These are phyloP conservation scores for Chimonanthus salicifolius DNA, from an alignment of 164 flowering plant genomes.

Conservation along the genomic window DNA sequence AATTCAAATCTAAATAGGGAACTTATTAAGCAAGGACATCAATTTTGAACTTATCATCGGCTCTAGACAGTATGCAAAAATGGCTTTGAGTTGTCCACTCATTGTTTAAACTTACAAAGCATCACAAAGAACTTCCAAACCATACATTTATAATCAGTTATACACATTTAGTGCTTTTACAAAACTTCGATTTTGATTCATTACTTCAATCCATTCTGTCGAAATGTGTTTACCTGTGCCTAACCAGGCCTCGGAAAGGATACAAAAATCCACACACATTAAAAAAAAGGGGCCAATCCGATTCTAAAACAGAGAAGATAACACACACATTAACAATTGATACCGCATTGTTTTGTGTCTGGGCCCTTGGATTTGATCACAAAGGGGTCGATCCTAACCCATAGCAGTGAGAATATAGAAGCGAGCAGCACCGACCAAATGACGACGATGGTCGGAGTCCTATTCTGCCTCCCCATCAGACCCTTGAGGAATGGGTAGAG, in stretches of 20 bases:
- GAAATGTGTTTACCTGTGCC: background rate
- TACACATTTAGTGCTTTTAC: too few species aligned
- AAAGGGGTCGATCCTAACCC: slow-evolving; percentile 89
- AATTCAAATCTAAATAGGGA: too few species aligned
- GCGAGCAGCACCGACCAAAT: slow-evolving; percentile 88
- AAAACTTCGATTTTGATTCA: too few species aligned
- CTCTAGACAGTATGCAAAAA: too few species aligned
- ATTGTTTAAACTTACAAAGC: too few species aligned
- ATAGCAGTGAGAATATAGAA: slow-evolving; percentile 82
- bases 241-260: background rate
- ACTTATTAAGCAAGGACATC: too few species aligned
- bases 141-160: too few species aligned
- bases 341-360: slow-evolving; percentile 63
- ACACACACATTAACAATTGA: slow-evolving; percentile 53
- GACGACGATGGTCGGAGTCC: slow-evolving; percentile 86
- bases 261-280: slow-evolving; percentile 5
- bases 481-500: slow-evolving; percentile 91
- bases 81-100: too few species aligned
- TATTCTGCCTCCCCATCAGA: slow-evolving; percentile 82
- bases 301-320: background rate
- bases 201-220: slow-evolving; percentile 10
- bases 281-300: background rate
- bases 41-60: too few species aligned
- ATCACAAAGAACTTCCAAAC: too few species aligned
- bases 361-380: slow-evolving; percentile 79